These are phyloP conservation scores for Pichia nakasei DNA, from an alignment of 805 yeast species.

Conservation along the genomic window DNA sequence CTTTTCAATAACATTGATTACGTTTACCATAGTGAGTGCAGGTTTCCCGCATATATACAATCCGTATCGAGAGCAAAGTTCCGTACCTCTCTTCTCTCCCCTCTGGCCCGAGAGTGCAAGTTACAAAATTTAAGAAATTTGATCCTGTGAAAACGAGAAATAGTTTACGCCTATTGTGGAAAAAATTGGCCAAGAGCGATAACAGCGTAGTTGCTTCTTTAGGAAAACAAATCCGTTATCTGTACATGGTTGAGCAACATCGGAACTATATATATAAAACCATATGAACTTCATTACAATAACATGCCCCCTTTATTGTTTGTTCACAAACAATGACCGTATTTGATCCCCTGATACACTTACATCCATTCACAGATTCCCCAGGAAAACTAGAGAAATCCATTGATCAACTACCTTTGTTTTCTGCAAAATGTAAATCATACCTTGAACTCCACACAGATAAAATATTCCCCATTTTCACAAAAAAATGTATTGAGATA, in stretches of 20 bases:
- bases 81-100: no score
- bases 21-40: background rate
- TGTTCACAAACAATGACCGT: conserved; percentile 2
- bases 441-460: conserved; percentile 14
- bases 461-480: conserved; percentile 32
- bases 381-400: background rate
- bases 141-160: no score
- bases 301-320: no score
- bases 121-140: no score
- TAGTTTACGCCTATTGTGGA: no score
- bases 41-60: no score
- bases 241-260: no score
- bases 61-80: no score
- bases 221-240: background rate
- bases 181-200: no score
- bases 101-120: no score
- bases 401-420: background rate
- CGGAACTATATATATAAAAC: no score
- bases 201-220: background rate
- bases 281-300: no score
- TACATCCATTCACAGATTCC: conserved; percentile 1
- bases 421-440: conserved; percentile 12
- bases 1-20: conserved; percentile 9
- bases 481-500: conserved; percentile 34
- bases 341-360: conserved; percentile 20